Evolutionary conservation across 441 rosid species (phyloP), one percentile per base, ranked within the genome.

Genomic region (Pelargonium myrrhifolium): DNA sequence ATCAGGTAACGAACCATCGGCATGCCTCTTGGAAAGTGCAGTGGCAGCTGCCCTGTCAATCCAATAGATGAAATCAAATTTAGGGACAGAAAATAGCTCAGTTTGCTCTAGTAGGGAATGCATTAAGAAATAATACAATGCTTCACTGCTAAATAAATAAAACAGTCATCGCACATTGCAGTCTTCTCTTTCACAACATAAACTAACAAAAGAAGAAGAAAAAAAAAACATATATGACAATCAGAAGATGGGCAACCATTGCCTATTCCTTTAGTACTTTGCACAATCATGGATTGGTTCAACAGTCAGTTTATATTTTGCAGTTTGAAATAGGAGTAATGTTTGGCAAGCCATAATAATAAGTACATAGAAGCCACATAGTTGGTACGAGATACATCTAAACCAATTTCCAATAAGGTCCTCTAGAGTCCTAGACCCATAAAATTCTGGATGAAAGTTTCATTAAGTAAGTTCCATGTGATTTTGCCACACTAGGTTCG

Each of bases 11-110:
- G 91, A 85, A 71, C 96, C 93, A 77, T 90, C 88, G 20, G 84
- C 83, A 69, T 89, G 93, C 68, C 96, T 86, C 78, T 83, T 80
- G 66, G 93, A 79, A 71, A 90, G 80, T 12, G 94, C 92, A 64
- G 85, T 76, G 28, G 85, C 94, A 74, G 96, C 91, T 24, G 86
- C 86, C 85, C 98, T 93, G 80, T 63, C 68, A 73, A 59, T 62
- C 72, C 64, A 42, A 73, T 6, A 59, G 53, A 22, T 47, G 62
- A 80, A 7, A 3, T 14, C 62, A 35, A 63, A 37, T 62, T 64
- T 45, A 70, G n/a, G n/a, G 20, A 37, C 62, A 31, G 24, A 47
- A 17, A 55, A 22, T n/a, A 1, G n/a, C 20, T 64, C 6, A 58
- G 49, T 60, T 9, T 42, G 37, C 65, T 49, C 20, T 18, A 40